Evolutionary conservation across 2,329 filamentous ascomycete species (phyloP).

Genomic region (Sclerotiophoma versabilis): DNA sequence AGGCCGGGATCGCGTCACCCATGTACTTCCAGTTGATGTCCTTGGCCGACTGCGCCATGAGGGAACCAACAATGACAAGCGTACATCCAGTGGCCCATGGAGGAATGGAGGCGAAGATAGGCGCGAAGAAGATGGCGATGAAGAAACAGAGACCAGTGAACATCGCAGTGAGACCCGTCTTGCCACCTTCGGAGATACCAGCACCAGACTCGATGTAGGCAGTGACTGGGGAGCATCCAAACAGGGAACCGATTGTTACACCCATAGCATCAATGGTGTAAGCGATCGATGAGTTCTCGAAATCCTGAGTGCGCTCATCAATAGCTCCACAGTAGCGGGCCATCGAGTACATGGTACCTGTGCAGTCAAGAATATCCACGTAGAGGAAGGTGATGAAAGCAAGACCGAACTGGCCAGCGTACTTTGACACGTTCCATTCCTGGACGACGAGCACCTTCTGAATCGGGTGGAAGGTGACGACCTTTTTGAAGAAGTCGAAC

Average conservation of each 20-base stretch:
- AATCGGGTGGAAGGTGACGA: conserved; percentile 85
- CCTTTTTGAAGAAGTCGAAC: conserved; percentile 88
- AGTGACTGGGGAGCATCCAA: conserved; percentile 82
- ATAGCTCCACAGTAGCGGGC: conserved; percentile 82
- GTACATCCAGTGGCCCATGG: conserved; percentile 90
- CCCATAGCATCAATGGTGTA: conserved; percentile 84
- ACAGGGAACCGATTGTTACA: conserved; percentile 79
- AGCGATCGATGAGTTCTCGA: conserved; percentile 82
- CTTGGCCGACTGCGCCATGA: conserved; percentile 80
- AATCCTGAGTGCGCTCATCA: conserved; percentile 83
- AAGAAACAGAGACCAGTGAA: conserved; percentile 78
- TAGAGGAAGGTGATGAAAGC: conserved; percentile 90
- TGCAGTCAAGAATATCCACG: conserved; percentile 87
- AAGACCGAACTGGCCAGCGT: conserved; percentile 79
- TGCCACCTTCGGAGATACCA: conserved; percentile 85
- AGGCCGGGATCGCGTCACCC: conserved; percentile 83
- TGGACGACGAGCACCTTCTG: conserved; percentile 72
- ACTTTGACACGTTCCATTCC: conserved; percentile 72
- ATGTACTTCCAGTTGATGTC: conserved; percentile 88
- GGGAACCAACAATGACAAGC: conserved; percentile 84
- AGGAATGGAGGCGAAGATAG: conserved; percentile 88
- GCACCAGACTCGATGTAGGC: conserved; percentile 90
- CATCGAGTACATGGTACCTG: conserved; percentile 89
- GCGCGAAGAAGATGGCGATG: conserved; percentile 85
- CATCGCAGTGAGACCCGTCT: conserved; percentile 84